Conservation (phyloP, 371 early-diverging fungal genomes). For the Mucor mucedo region DNA sequence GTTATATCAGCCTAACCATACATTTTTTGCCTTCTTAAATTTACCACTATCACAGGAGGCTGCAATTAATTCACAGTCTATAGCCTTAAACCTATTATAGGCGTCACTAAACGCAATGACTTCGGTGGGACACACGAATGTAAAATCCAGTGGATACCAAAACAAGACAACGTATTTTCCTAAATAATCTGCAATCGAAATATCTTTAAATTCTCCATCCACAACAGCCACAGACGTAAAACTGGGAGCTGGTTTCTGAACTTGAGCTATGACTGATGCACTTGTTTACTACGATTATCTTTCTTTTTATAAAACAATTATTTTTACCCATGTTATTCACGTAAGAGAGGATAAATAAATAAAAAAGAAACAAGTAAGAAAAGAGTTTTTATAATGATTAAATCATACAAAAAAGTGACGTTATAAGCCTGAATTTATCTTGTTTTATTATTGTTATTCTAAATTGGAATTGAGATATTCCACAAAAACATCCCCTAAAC, state of each 20-base stretch:
- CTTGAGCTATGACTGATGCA: constrained; percentile 27
- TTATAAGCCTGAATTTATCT: neutral
- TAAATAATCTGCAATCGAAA: constrained; percentile 85
- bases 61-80: constrained; percentile 56
- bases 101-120: constrained; percentile 68
- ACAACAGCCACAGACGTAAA: constrained; percentile 75
- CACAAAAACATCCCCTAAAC: constrained; percentile 85
- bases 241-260: constrained; percentile 66
- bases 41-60: constrained; percentile 54
- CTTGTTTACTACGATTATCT: neutral
- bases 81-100: constrained; percentile 65
- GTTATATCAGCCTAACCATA: neutral
- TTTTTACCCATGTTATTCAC: constrained; percentile 9
- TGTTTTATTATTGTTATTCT: constrained; percentile 6
- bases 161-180: constrained; percentile 65
- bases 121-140: constrained; percentile 74
- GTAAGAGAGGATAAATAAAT: neutral
- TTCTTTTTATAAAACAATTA: neutral
- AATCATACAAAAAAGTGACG: neutral
- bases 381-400: neutral
- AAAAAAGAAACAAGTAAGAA: constrained; percentile 5
- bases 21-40: neutral
- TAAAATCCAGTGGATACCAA: constrained; percentile 52
- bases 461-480: constrained; percentile 85
- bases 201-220: constrained; percentile 72